Evolutionary conservation across 78 protist genomes (phyloP), one percentile per base, ranked within the genome.

Genomic region (Parvularia atlantis): DNA sequence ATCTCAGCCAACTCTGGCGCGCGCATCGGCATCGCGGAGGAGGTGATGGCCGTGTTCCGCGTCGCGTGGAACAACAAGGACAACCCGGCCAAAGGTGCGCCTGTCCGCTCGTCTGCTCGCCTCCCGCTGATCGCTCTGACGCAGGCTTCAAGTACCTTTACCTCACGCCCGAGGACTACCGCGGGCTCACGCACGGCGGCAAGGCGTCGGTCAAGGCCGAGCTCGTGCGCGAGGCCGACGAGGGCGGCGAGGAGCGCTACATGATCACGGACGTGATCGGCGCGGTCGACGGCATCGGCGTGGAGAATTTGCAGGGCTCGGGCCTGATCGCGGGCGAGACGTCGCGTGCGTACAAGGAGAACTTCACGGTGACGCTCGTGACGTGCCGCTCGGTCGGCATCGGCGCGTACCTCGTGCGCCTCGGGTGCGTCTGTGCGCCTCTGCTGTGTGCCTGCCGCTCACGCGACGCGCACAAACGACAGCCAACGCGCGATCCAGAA

Each of bases 251-350:
- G 75, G 43, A 52, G 80, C 79, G 81, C 28, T 85, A 69, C 69
- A 28, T 44, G 17, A 66, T 93, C 69, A 57, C 41, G 24, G 91
- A 72, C 77, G 71, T 92, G 66, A 76, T 94, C 37, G 91, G 93
- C 69, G 46, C 46, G 1, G 66, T 76, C 69, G 83, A 91, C 69
- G 97, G 95, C 31, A 39, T 96, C 44, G 97, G 97, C 62, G 99
- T 96, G 54, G 99, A 94, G 79, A 96, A 96, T 73, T 87, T 96
- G 40, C 78, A 78, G 30, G 96, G 96, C 71, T 87, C 95, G 4
- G 99, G 96, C 66, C 19, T 81, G 69, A 95, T 93, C 50, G 99
- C 99, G 19, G 96, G 99, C 40, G 95, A 93, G 84, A 95, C 95
- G 1, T 84, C 94, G 28, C 66, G 41, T 37, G 94, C 96, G 36